Evolutionary conservation across 108 stramenopile genomes (phyloP).

Genomic region (Cyclostephanos tholiformis): DNA sequence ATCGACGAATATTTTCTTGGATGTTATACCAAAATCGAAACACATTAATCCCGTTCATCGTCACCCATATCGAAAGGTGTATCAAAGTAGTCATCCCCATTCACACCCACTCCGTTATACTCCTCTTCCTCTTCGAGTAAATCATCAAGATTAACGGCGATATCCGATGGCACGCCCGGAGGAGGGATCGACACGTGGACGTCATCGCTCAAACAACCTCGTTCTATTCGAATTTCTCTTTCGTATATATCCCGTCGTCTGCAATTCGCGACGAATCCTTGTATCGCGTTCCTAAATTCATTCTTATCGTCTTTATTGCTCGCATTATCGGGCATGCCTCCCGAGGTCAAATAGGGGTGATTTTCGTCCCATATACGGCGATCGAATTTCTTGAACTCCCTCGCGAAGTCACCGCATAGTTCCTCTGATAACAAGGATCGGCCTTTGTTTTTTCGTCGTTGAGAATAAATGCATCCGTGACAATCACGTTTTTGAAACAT

Average conservation of each 20-base stretch:
- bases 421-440: slow-evolving; percentile 46
- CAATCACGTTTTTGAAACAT: not conserved
- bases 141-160: slow-evolving; percentile 43
- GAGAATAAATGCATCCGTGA: not conserved
- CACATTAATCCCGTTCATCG: slow-evolving; percentile 10
- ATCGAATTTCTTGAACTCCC: slow-evolving; percentile 37
- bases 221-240: slow-evolving; percentile 30
- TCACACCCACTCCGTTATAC: not conserved
- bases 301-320: slow-evolving; percentile 1
- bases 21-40: not conserved
- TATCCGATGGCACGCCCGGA: slow-evolving; percentile 46
- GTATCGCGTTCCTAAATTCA: slow-evolving; percentile 27
- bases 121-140: slow-evolving; percentile 18
- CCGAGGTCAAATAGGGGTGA: slow-evolving; percentile 31
- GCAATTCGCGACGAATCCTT: slow-evolving; percentile 48
- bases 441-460: slow-evolving; percentile 1
- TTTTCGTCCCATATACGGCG: slow-evolving; percentile 36
- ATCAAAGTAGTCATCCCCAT: slow-evolving; percentile 38
- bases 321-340: not conserved
- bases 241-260: slow-evolving; percentile 40
- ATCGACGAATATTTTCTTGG: not conserved
- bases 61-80: slow-evolving; percentile 26
- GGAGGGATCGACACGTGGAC: slow-evolving; percentile 31
- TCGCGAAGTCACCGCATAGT: slow-evolving; percentile 35
- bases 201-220: slow-evolving; percentile 28